Percentiles rank a stretch among this genome's conserved stretches.
Evolutionary conservation across 768 basidiomycete genomes (phyloP).

Genomic region (Suillus alpinus): DNA sequence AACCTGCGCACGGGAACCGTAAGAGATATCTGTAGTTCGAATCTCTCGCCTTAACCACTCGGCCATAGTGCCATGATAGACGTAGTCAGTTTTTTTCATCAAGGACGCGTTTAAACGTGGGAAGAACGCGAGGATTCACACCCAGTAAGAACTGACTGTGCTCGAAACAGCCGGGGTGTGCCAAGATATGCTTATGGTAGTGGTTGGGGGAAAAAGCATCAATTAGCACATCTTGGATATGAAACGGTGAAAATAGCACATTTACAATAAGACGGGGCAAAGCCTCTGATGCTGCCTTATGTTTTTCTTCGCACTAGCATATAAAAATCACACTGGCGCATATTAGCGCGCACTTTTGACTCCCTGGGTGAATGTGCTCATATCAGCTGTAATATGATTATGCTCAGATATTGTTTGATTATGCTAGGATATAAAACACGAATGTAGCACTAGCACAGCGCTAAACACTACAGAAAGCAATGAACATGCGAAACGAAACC

Average conservation of each 20-base stretch:
- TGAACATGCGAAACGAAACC: not conserved
- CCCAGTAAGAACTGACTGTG: no score
- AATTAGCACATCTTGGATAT: no score
- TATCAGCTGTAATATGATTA: not conserved
- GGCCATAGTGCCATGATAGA: not conserved
- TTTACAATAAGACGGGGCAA: no score
- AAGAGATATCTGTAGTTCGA: slow-evolving; percentile 3
- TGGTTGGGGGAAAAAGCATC: no score
- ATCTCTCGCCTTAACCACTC: slow-evolving; percentile 6
- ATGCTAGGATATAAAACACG: not conserved
- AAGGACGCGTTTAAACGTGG: not conserved
- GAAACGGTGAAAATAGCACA: no score
- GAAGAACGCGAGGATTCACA: not conserved
- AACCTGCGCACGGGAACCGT: slow-evolving; percentile 6
- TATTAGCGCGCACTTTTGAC: no score
- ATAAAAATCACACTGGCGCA: no score
- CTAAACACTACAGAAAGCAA: not conserved
- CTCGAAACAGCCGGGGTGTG: no score
- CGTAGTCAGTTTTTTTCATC: not conserved
- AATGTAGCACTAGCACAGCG: not conserved
- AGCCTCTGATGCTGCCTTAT: no score
- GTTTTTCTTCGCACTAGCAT: no score
- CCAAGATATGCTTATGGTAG: no score
- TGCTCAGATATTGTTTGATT: not conserved
- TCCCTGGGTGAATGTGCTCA: not conserved